Evolutionary conservation across 306 rosid species (phyloP), one percentile per base, ranked within the genome.

Genomic region (Ziziphus jujuba): DNA sequence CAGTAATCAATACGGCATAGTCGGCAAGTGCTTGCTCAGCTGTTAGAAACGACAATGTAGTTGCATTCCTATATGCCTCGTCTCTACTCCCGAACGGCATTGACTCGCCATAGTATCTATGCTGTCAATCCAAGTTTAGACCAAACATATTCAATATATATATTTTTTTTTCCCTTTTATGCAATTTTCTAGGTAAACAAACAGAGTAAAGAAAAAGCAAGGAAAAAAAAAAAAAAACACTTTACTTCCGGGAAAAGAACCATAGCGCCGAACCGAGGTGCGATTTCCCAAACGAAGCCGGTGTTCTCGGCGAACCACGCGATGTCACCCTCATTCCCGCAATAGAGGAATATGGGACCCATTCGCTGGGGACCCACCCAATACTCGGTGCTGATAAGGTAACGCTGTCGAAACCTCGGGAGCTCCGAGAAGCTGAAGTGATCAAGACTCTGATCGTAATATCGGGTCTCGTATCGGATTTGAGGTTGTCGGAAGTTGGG

Each of bases 321-420:
- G 73, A 92, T 92, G 61, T 82, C 91, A 8, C 98, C 96, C 80
- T 92, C 98, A 69, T 92, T 92, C 64, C 98, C 98, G 69, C 95
- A 89, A 81, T 92, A 89, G 62, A 89, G 44, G 80, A 92, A 89
- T 63, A 92, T 86, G 34, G 98, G 97, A 33, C 89, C 97, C 8
- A 68, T 48, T 4, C 76, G 74, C 15, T 68, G 53, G 11, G 86
- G 71, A 17, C 86, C 87, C 2, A 23, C 49, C 98, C 97, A 92
- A 75, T 87, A 70, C n/a, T 82, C 79, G 59, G 87, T 72, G 80
- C 61, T 87, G 82, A 92, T 73, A 40, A 89, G 91, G 87, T 92
- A 92, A n/a, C 90, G 83, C 76, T 89, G 98, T 24, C 33, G 74
- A 68, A 89, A 89, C 1, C 43, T 76, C 13, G 85, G 91, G 8